A percentile compares a stretch with the other conserved stretches of the same genome.
Evolutionary conservation across 129 eudicot species (phyloP).

Genomic region (Helianthus annuus): DNA sequence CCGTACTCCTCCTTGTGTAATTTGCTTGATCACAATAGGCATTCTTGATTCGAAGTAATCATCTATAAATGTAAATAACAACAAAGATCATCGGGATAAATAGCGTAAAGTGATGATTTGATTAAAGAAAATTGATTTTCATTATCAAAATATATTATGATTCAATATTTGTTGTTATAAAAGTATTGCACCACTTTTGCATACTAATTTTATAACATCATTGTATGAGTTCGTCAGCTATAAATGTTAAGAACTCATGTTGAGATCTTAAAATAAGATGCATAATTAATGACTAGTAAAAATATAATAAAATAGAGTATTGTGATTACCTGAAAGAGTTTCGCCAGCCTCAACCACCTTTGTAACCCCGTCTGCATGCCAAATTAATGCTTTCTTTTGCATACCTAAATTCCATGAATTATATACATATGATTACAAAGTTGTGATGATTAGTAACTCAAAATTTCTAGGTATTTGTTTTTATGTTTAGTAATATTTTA

Average conservation of each 20-base stretch:
- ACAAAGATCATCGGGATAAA: background rate
- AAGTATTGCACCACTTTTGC: background rate
- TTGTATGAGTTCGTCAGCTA: background rate
- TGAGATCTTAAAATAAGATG: too few species aligned
- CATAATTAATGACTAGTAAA: too few species aligned
- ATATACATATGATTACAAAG: too few species aligned
- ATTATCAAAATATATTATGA: too few species aligned
- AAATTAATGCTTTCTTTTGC: constrained; percentile 79
- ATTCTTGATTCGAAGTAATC: constrained; percentile 73
- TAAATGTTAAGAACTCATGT: too few species aligned
- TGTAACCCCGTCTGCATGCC: constrained; percentile 95
- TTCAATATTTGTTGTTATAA: background rate
- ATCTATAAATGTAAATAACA: constrained; percentile 36
- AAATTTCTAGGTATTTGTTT: too few species aligned
- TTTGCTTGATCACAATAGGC: constrained; percentile 87
- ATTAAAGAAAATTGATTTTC: background rate
- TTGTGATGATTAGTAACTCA: too few species aligned
- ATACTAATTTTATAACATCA: background rate
- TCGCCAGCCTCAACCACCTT: constrained; percentile 67
- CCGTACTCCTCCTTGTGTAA: constrained; percentile 93
- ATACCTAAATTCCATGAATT: constrained; percentile 45
- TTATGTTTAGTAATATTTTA: too few species aligned
- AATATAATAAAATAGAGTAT: background rate
- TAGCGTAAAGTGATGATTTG: background rate
- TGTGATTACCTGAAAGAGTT: constrained; percentile 74